These are phyloP conservation scores for Candida stauntonica DNA, from an alignment of 805 yeast genomes.

Conservation along the genomic window DNA sequence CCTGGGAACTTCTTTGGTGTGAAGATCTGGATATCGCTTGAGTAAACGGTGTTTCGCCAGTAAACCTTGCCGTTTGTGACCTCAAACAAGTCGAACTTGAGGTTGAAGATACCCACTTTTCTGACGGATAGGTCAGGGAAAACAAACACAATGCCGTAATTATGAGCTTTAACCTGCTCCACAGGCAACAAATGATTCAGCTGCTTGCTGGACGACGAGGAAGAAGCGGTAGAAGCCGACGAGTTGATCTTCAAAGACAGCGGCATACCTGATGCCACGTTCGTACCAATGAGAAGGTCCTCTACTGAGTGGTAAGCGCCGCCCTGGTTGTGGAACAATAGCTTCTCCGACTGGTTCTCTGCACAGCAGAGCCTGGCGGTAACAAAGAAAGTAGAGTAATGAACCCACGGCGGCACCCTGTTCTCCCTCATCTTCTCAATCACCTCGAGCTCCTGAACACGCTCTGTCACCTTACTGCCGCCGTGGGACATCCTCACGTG, in stretches of 20 bases:
- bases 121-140: constrained; percentile 30
- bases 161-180: constrained; percentile 16
- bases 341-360: constrained; percentile 8
- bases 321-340: constrained; percentile 6
- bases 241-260: constrained; percentile 17
- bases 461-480: constrained; percentile 17
- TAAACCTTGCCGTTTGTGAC: constrained; percentile 21
- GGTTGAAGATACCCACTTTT: constrained; percentile 25
- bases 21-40: constrained; percentile 26
- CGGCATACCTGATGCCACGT: constrained; percentile 25
- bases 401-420: constrained; percentile 24
- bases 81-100: constrained; percentile 29
- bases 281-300: constrained; percentile 23
- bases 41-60: constrained; percentile 15
- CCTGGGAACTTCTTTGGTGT: constrained; percentile 33
- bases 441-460: constrained; percentile 21
- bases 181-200: constrained; percentile 11
- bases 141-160: constrained; percentile 27
- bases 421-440: constrained; percentile 15
- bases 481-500: constrained; percentile 9
- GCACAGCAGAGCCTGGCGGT: constrained; percentile 18
- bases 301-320: constrained; percentile 8
- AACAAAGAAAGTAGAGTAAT: constrained; percentile 27
- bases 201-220: constrained; percentile 13
- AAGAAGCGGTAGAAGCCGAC: too few species aligned